Percentiles rank a stretch among this genome's conserved stretches.
These are phyloP conservation scores for Phyllosticta paracitricarpa DNA, from an alignment of 2,329 filamentous ascomycete genomes.

Conservation along the genomic window DNA sequence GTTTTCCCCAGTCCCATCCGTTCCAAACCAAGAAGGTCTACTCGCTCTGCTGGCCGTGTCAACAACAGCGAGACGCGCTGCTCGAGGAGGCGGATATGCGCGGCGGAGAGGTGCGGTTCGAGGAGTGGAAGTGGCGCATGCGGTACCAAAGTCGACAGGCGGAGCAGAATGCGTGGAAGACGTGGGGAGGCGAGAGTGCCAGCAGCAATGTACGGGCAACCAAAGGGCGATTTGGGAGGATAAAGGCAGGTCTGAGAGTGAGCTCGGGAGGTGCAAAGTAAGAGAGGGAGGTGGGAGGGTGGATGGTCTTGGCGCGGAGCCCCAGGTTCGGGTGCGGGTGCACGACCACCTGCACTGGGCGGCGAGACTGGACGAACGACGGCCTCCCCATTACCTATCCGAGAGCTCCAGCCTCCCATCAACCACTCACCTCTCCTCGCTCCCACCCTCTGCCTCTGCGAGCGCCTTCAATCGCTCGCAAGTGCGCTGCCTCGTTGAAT, in stretches of 20 bases:
- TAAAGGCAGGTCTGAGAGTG: conserved; percentile 5
- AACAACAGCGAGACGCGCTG: conserved; percentile 17
- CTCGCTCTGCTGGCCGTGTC: conserved; percentile 24
- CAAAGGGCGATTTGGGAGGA: background rate
- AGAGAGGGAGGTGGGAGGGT: background rate
- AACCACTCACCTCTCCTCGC: background rate
- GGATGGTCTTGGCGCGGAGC: conserved; percentile 1
- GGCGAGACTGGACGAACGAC: conserved; percentile 3
- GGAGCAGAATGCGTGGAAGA: conserved; percentile 19
- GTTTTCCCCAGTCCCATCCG: conserved; percentile 19
- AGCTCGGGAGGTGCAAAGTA: background rate
- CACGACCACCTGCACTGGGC: background rate
- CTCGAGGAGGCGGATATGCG: conserved; percentile 11
- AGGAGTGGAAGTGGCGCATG: conserved; percentile 34
- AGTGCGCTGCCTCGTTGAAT: background rate
- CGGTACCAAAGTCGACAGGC: conserved; percentile 23
- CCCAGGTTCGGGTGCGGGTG: background rate
- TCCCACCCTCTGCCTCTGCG: background rate
- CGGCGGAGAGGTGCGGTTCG: conserved; percentile 19
- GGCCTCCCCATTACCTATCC: conserved; percentile 2
- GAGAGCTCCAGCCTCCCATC: background rate
- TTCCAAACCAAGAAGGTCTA: conserved; percentile 27
- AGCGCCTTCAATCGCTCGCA: conserved; percentile 1
- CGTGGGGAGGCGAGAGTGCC: conserved; percentile 14
- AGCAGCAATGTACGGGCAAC: background rate